phyloP scores from a whole-genome alignment of 78 protist genomes.

The Planoprotostelium fungivorum region DNA sequence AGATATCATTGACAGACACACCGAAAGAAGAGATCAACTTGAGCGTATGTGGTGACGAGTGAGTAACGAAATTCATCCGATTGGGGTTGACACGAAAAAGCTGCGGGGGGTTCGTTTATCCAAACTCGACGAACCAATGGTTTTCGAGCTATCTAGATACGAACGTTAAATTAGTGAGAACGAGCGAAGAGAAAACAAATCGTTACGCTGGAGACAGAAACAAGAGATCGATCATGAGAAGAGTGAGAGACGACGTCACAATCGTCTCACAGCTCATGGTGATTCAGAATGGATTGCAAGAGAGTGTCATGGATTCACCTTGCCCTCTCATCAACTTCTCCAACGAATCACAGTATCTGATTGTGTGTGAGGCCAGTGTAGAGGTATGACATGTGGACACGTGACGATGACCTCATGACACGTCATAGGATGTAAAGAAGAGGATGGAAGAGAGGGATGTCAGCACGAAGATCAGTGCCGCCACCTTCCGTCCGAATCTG shows the following conservation, averaged over 20 bases:
- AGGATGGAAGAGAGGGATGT: conserved; percentile 43
- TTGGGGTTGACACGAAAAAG: no score
- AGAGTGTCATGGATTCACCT: neutral
- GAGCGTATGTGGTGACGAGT: conserved; percentile 60
- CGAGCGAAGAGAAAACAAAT: neutral
- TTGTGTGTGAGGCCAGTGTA: conserved; percentile 30
- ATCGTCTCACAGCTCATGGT: neutral
- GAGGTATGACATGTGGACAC: no score
- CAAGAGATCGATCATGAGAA: neutral
- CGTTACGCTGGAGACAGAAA: neutral
- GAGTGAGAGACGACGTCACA: neutral
- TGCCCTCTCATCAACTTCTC: conserved; percentile 12
- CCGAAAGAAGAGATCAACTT: conserved; percentile 17
- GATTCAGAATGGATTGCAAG: neutral
- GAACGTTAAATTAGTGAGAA: neutral
- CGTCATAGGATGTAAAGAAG: neutral
- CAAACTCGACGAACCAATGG: conserved; percentile 24
- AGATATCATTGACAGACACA: conserved; percentile 23
- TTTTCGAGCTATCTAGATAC: conserved; percentile 25
- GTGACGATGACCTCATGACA: neutral
- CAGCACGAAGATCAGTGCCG: conserved; percentile 10
- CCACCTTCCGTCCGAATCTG: conserved; percentile 13
- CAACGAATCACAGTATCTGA: conserved; percentile 44
- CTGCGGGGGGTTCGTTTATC: conserved; percentile 16
- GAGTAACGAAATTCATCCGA: conserved; percentile 39